phyloP scores from a whole-genome alignment of 768 basidiomycete genomes.

The Filobasidium floriforme region DNA sequence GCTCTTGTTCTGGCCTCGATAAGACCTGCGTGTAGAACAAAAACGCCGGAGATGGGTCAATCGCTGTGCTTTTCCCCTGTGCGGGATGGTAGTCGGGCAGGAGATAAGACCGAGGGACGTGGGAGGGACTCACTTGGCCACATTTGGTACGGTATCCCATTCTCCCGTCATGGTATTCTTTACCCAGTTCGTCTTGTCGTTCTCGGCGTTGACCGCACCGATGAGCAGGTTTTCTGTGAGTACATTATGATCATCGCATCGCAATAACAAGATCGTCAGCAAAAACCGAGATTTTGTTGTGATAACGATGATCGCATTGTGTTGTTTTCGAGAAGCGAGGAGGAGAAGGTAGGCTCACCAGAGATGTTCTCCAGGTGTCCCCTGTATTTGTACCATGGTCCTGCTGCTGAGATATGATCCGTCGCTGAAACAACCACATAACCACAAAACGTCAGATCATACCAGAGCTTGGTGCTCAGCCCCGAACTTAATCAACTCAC shows the following conservation, averaged over 20 bases:
- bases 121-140: constrained; percentile 21
- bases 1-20: constrained; percentile 13
- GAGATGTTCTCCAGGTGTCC: constrained; percentile 34
- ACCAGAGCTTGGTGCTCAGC: too few relatives aligned
- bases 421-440: constrained; percentile 20
- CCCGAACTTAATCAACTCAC: constrained; percentile 13
- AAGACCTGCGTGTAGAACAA: constrained; percentile 11
- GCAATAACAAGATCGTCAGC: too few relatives aligned
- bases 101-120: too few relatives aligned
- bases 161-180: constrained; percentile 21
- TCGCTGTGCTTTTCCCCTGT: too few relatives aligned
- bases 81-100: not conserved
- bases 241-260: not conserved
- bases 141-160: constrained; percentile 16
- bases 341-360: constrained; percentile 11
- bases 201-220: constrained; percentile 24
- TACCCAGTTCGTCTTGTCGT: constrained; percentile 16
- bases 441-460: not conserved
- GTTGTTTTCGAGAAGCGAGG: not conserved
- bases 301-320: not conserved
- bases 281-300: too few relatives aligned
- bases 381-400: constrained; percentile 33
- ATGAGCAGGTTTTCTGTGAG: constrained; percentile 23
- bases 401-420: constrained; percentile 34
- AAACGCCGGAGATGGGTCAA: too few relatives aligned